Conservation (phyloP, 805 yeast species). For the Hanseniaspora pseudoguilliermondii region DNA sequence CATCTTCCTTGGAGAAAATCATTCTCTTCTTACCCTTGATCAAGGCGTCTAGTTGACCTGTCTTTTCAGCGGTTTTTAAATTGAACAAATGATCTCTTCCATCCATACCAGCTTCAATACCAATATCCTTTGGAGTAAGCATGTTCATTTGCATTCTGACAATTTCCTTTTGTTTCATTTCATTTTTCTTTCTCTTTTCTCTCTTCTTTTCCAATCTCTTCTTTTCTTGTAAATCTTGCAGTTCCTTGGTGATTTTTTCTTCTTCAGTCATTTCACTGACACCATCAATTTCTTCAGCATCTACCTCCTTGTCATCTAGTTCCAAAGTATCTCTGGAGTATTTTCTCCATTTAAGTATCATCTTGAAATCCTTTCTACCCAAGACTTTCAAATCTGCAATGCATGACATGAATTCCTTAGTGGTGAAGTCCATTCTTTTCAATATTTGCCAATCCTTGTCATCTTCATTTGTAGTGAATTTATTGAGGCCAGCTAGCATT, state of each 20-base stretch:
- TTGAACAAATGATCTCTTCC: constrained; percentile 75
- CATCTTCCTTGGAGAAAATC: constrained; percentile 45
- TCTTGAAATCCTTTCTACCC: constrained; percentile 86
- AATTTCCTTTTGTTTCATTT: constrained; percentile 73
- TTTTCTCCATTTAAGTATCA: constrained; percentile 75
- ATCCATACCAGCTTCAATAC: constrained; percentile 76
- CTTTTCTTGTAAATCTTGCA: constrained; percentile 57
- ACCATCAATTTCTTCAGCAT: constrained; percentile 38
- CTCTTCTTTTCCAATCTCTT: constrained; percentile 60
- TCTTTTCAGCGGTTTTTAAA: constrained; percentile 70
- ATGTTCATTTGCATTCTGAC: constrained; percentile 90
- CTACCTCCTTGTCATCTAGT: constrained; percentile 37
- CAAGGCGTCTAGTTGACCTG: constrained; percentile 64
- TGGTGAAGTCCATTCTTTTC: constrained; percentile 61
- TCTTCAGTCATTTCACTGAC: constrained; percentile 72
- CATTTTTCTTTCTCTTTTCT: constrained; percentile 72
- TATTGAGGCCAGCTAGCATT: constrained; percentile 59
- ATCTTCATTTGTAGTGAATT: constrained; percentile 43
- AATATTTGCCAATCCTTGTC: constrained; percentile 64
- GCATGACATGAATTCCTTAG: constrained; percentile 67
- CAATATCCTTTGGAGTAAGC: constrained; percentile 84
- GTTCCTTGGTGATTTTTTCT: constrained; percentile 75
- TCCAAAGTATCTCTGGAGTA: constrained; percentile 70
- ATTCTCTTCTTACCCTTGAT: constrained; percentile 62
- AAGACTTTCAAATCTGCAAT: constrained; percentile 84